phyloP scores from a whole-genome alignment of 768 basidiomycete genomes.

The Lenzites betulinus region DNA sequence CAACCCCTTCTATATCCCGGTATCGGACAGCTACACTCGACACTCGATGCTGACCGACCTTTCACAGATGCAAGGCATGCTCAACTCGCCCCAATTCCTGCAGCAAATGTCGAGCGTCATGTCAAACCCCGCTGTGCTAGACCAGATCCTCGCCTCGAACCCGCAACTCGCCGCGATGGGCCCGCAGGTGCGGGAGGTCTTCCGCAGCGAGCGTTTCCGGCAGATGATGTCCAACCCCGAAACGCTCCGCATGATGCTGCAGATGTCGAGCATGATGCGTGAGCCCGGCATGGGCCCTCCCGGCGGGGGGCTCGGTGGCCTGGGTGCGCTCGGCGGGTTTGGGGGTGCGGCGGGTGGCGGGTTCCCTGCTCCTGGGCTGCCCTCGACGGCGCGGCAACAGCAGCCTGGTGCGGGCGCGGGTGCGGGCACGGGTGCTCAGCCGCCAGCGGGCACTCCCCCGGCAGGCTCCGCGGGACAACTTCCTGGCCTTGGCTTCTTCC shows the following conservation, averaged over 20 bases:
- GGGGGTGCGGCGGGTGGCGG: constrained; percentile 22
- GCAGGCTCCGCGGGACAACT: not conserved
- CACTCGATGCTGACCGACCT: not conserved
- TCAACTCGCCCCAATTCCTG: constrained; percentile 82
- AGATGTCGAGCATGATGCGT: constrained; percentile 63
- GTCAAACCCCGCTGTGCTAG: constrained; percentile 86
- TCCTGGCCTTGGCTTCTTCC: constrained; percentile 6
- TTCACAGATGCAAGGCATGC: constrained; percentile 74
- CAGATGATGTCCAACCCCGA: constrained; percentile 86
- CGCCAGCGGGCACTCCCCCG: constrained; percentile 14
- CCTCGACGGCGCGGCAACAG: constrained; percentile 37
- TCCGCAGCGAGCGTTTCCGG: constrained; percentile 75
- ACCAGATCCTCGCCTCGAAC: constrained; percentile 81
- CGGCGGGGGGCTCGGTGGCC: constrained; percentile 23
- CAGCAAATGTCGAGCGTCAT: constrained; percentile 87
- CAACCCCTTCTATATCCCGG: too few species aligned
- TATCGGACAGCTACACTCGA: too few species aligned
- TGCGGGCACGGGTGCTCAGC: not conserved
- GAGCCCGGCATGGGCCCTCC: constrained; percentile 38
- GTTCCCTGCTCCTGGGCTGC: constrained; percentile 66
- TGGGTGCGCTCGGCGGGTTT: constrained; percentile 23
- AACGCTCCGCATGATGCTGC: constrained; percentile 70
- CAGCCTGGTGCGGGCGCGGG: constrained; percentile 28
- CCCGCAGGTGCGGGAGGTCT: constrained; percentile 77
- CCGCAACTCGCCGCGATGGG: constrained; percentile 77